Evolutionary conservation across 306 rosid species (phyloP).

Genomic region (Leucaena leucocephala): DNA sequence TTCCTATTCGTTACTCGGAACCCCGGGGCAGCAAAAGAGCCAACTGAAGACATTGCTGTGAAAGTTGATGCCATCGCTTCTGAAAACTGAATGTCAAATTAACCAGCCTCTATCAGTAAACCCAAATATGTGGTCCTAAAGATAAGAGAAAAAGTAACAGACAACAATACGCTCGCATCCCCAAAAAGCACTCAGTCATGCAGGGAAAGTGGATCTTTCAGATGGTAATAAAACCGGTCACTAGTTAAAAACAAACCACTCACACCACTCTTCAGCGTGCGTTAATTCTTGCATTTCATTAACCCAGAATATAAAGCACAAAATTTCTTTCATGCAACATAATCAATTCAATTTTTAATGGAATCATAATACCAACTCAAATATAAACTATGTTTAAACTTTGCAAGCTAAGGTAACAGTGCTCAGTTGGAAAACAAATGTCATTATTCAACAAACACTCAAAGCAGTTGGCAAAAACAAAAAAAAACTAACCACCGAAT

Average conservation of each 20-base stretch:
- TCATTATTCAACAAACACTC: not conserved
- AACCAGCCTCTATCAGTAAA: not conserved
- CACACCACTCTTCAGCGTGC: not conserved
- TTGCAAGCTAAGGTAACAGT: not conserved
- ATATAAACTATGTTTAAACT: not conserved
- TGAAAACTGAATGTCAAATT: not conserved
- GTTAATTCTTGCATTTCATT: not conserved
- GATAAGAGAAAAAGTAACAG: not conserved
- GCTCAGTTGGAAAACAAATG: not conserved
- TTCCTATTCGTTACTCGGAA: slow-evolving; percentile 44
- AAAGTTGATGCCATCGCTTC: slow-evolving; percentile 78
- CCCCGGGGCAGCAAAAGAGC: slow-evolving; percentile 57
- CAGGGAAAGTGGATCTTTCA: not conserved
- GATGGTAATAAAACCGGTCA: not conserved
- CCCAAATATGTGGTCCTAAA: not conserved
- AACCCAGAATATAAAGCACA: too few relatives aligned
- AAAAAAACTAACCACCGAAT: too few relatives aligned
- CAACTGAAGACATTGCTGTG: slow-evolving; percentile 64
- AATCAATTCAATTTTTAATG: not conserved
- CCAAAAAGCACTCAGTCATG: not conserved
- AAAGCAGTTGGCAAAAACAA: too few relatives aligned
- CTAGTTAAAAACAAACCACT: not conserved
- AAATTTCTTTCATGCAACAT: not conserved
- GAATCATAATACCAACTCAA: not conserved
- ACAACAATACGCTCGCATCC: not conserved